A percentile compares a stretch with the other conserved stretches of the same genome.
Conservation (phyloP, 345 rosid species). For the Streptanthus diversifolius region DNA sequence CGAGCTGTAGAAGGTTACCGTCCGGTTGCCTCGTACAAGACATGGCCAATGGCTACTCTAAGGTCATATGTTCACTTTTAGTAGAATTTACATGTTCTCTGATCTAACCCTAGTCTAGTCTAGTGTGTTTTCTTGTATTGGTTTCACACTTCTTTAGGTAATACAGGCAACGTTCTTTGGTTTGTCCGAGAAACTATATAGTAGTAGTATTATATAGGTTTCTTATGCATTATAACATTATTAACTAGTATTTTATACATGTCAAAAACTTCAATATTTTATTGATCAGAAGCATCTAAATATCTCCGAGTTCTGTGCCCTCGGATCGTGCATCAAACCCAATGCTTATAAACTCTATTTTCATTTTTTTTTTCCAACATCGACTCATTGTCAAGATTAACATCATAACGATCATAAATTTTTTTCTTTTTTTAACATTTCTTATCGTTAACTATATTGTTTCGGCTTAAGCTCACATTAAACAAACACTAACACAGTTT, state of each 20-base stretch:
- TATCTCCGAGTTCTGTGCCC: slow-evolving; percentile 43
- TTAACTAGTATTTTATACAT: background rate
- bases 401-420: background rate
- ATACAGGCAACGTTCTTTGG: slow-evolving; percentile 6
- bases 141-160: slow-evolving; percentile 19
- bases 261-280: slow-evolving; percentile 27
- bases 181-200: background rate
- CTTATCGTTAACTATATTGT: background rate
- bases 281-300: slow-evolving; percentile 57
- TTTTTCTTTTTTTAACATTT: background rate
- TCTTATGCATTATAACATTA: slow-evolving; percentile 14
- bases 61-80: slow-evolving; percentile 43
- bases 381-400: background rate
- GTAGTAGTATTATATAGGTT: background rate
- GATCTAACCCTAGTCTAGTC: background rate
- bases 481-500: background rate
- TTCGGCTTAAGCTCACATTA: no score
- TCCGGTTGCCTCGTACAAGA: slow-evolving; percentile 97
- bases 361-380: background rate
- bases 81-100: background rate
- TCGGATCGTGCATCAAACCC: slow-evolving; percentile 30
- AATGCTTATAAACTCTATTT: slow-evolving; percentile 1
- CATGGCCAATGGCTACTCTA: slow-evolving; percentile 93
- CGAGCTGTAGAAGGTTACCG: slow-evolving; percentile 80
- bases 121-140: background rate